phyloP scores from a whole-genome alignment of 2,329 filamentous ascomycete genomes.

The Boeremia exigua region DNA sequence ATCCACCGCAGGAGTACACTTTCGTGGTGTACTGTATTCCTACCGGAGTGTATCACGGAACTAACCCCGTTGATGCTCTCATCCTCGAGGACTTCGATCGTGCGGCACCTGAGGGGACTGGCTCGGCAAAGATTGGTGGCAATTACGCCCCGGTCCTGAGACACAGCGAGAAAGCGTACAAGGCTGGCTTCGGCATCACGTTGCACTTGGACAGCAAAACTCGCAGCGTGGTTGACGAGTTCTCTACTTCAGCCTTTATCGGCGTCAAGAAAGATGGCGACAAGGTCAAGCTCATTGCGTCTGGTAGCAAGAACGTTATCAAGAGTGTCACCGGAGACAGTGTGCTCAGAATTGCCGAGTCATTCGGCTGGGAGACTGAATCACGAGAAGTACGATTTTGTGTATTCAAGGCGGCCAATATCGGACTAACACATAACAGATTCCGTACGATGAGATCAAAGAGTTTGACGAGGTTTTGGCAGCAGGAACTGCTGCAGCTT shows the following conservation, averaged over 20 bases:
- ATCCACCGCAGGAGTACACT: constrained; percentile 87
- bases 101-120: constrained; percentile 87
- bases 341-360: constrained; percentile 74
- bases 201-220: constrained; percentile 88
- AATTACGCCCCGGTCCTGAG: constrained; percentile 94
- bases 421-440: constrained; percentile 50
- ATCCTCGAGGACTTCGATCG: constrained; percentile 94
- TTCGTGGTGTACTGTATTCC: constrained; percentile 91
- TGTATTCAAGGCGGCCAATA: background rate
- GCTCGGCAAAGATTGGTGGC: constrained; percentile 90
- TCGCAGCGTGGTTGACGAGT: constrained; percentile 89
- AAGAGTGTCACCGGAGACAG: constrained; percentile 84
- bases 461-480: constrained; percentile 83
- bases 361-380: constrained; percentile 86
- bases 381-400: constrained; percentile 64
- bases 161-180: constrained; percentile 81
- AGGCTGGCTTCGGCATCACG: constrained; percentile 89
- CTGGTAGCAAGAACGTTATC: constrained; percentile 86
- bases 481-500: constrained; percentile 86
- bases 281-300: constrained; percentile 77
- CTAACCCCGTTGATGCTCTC: constrained; percentile 82
- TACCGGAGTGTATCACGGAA: constrained; percentile 92
- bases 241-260: constrained; percentile 92
- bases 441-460: constrained; percentile 68
- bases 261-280: constrained; percentile 70